Base-by-base conservation (phyloP, 176 grass and related monocot species). In the Triticum aestivum region DNA sequence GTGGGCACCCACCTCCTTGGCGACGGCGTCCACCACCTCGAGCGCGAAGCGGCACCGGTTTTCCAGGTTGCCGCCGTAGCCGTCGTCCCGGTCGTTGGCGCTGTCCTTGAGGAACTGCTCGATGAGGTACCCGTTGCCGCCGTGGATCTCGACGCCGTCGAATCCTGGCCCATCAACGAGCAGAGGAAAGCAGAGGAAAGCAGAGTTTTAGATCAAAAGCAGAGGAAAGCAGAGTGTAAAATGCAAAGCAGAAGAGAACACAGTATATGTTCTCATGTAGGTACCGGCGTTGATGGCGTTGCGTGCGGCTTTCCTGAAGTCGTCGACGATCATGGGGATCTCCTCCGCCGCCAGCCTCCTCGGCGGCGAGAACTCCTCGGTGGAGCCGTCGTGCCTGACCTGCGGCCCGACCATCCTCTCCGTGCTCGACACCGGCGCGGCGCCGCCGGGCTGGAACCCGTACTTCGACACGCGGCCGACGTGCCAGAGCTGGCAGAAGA, bases 401-500 rank as follows among this genome's bases (percentile, higher is more conserved):
- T 84, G 63, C 4, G 81, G 42, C 0, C 75, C 17, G 26, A 91
- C 64, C 59, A 38, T 17, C 67, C 66, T 87, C 42, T 91, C 80
- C 2, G 83, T 94, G 91, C 87, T 70, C 5, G 87, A 92, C 3
- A 92, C 76, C 1, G 91, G 87, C 7, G 74, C 80, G 62, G 84
- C 64, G n/a, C 87, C 91, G 17, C 87, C 87, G 1, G 87, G 83
- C 68, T 92, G 87, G 62, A 68, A 87, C 10, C 64, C 80, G 39
- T 61, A 56, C 6, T 30, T 17, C 4, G 90, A 89, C 1, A 75
- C 72, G 37, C 90, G 88, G 13, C 90, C 90, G 3, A 54, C 72
- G 56, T 92, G 82, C 90, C 83, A 89, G 24, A 92, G 23, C 41
- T 92, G 90, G 78, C 90, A 89, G 70, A 92, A 92, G 87, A 92